Evolutionary conservation across 345 rosid genomes (phyloP).

Genomic region (Diplotaxis tenuifolia): DNA sequence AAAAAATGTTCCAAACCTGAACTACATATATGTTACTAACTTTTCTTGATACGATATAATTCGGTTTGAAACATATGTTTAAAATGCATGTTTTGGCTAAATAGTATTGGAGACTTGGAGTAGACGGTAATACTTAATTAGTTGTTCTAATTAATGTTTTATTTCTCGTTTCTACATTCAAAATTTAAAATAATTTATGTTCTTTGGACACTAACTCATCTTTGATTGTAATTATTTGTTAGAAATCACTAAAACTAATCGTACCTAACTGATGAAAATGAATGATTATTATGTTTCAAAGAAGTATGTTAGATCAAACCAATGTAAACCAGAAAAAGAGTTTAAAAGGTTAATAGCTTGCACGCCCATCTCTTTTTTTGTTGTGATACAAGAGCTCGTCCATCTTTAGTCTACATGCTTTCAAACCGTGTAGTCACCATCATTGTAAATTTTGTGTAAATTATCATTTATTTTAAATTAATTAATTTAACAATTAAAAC

Average conservation of each 20-base stretch:
- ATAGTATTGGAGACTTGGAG: not conserved
- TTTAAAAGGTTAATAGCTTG: not conserved
- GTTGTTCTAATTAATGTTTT: not conserved
- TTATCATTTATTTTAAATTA: too few relatives aligned
- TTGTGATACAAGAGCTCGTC: too few relatives aligned
- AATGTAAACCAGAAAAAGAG: not conserved
- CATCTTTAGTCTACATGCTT: too few relatives aligned
- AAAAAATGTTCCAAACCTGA: too few relatives aligned
- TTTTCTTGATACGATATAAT: too few relatives aligned
- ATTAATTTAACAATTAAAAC: not conserved
- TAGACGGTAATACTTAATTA: not conserved
- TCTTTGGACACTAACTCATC: not conserved
- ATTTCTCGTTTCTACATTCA: not conserved
- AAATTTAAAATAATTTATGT: not conserved
- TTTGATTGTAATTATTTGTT: not conserved
- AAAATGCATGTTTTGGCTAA: not conserved
- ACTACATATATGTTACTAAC: too few relatives aligned
- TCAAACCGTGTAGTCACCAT: too few relatives aligned
- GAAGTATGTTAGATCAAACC: not conserved
- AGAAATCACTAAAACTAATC: not conserved
- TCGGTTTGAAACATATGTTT: not conserved
- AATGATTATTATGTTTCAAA: not conserved
- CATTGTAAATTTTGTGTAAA: too few relatives aligned
- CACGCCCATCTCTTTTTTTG: too few relatives aligned
- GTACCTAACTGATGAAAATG: not conserved